A percentile compares a stretch with the other conserved stretches of the same genome.
These are phyloP conservation scores for Ampelocalamus luodianensis DNA, from an alignment of 176 grass and related monocot genomes.

Conservation along the genomic window DNA sequence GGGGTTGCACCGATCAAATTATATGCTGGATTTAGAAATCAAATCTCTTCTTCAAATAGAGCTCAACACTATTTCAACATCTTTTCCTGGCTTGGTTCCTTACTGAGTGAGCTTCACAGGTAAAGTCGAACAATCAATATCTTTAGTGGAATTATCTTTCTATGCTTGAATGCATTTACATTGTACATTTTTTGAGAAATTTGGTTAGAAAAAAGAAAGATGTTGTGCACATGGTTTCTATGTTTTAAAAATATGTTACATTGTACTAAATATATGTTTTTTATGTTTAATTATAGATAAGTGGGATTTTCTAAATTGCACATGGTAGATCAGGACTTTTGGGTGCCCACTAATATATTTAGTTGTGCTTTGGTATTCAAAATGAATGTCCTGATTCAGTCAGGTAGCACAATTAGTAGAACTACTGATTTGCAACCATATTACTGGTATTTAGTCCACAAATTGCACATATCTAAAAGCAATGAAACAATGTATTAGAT, in stretches of 20 bases:
- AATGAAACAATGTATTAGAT: neutral
- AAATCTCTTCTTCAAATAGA: constrained; percentile 94
- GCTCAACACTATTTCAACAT: constrained; percentile 91
- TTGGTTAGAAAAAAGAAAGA: neutral
- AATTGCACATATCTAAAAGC: neutral
- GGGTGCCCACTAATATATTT: neutral
- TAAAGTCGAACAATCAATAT: constrained; percentile 40
- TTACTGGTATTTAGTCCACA: neutral
- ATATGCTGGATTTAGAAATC: constrained; percentile 92
- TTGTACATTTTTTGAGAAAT: constrained; percentile 5
- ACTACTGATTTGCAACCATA: neutral
- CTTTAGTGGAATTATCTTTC: constrained; percentile 14
- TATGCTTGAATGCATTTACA: neutral
- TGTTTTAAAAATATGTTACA: neutral
- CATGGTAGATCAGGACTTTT: neutral
- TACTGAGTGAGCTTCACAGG: constrained; percentile 88
- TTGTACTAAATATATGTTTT: neutral
- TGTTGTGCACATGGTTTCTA: constrained; percentile 3
- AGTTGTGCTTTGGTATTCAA: neutral
- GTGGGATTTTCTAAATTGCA: neutral
- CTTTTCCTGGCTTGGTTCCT: constrained; percentile 78
- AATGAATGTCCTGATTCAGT: neutral
- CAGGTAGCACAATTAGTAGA: neutral
- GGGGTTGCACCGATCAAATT: constrained; percentile 93
- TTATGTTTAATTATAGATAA: constrained; percentile 10